Conservation (phyloP, 2,329 filamentous ascomycete species). For the Diaporthe caulivora region DNA sequence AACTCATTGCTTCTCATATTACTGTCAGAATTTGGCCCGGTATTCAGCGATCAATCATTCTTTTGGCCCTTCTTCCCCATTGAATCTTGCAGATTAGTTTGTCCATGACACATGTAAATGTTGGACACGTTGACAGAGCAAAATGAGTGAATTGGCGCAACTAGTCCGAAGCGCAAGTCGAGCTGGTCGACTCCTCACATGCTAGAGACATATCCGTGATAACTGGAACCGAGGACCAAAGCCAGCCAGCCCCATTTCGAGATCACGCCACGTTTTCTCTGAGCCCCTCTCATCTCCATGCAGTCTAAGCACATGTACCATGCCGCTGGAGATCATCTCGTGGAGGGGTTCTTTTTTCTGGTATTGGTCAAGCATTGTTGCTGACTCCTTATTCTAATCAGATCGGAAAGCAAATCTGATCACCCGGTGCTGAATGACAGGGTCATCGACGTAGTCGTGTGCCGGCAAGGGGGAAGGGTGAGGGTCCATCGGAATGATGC, state of each 20-base stretch:
- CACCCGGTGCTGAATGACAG: not conserved
- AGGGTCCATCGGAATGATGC: not conserved
- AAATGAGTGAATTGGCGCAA: not conserved
- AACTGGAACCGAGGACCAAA: not conserved
- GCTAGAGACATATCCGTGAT: not conserved
- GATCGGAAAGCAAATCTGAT: conserved; percentile 19
- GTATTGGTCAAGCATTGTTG: not conserved
- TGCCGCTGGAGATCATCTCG: not conserved
- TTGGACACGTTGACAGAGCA: not conserved
- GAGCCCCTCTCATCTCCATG: not conserved
- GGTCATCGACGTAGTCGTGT: not conserved
- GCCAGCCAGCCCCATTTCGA: not conserved
- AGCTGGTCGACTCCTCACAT: not conserved
- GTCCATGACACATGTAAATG: not conserved
- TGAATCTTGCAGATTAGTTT: not conserved
- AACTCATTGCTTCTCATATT: fast-evolving
- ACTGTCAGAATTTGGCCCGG: too few relatives aligned
- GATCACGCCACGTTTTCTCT: too few relatives aligned
- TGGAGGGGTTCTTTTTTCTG: not conserved
- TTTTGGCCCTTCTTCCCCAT: too few relatives aligned
- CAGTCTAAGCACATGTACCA: not conserved
- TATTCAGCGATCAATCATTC: too few relatives aligned
- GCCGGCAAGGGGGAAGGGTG: not conserved
- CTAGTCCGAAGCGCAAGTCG: not conserved
- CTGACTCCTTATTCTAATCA: not conserved